Evolutionary conservation across 768 basidiomycete species (phyloP).

Genomic region (Boletus barrowsii): DNA sequence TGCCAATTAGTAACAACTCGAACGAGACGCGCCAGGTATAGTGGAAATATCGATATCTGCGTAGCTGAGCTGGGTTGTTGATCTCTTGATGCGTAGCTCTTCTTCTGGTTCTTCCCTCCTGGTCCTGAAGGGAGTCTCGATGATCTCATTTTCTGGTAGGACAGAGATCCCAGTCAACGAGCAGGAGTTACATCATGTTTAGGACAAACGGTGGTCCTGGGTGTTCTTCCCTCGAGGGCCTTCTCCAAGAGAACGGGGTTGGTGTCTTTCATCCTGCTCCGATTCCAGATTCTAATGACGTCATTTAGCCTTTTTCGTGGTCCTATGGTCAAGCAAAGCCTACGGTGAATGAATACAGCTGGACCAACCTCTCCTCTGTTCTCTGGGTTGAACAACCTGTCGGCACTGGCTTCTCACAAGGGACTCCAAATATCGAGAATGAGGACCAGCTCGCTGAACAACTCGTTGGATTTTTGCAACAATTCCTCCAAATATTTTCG

Average conservation of each 20-base stretch:
- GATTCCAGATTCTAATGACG: conserved; percentile 15
- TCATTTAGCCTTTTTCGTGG: conserved; percentile 63
- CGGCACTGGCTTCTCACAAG: conserved; percentile 76
- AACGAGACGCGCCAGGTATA: conserved; percentile 67
- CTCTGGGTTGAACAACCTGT: conserved; percentile 82
- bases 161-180: neutral
- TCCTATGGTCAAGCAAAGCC: conserved; percentile 59
- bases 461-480: conserved; percentile 58
- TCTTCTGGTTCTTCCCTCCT: conserved; percentile 85
- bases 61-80: neutral
- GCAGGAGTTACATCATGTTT: neutral
- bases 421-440: conserved; percentile 57
- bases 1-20: conserved; percentile 60
- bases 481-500: conserved; percentile 71
- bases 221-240: conserved; percentile 69
- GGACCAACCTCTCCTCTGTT: conserved; percentile 76
- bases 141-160: conserved; percentile 72
- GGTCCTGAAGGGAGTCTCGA: conserved; percentile 68
- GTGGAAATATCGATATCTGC: too few relatives aligned
- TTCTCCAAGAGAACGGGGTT: conserved; percentile 75
- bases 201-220: conserved; percentile 82
- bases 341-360: conserved; percentile 63
- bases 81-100: conserved; percentile 43
- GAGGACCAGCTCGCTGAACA: conserved; percentile 58
- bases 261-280: conserved; percentile 16